phyloP scores from a whole-genome alignment of 225 moss, liverwort and hornwort species.

The Bryum argenteum region DNA sequence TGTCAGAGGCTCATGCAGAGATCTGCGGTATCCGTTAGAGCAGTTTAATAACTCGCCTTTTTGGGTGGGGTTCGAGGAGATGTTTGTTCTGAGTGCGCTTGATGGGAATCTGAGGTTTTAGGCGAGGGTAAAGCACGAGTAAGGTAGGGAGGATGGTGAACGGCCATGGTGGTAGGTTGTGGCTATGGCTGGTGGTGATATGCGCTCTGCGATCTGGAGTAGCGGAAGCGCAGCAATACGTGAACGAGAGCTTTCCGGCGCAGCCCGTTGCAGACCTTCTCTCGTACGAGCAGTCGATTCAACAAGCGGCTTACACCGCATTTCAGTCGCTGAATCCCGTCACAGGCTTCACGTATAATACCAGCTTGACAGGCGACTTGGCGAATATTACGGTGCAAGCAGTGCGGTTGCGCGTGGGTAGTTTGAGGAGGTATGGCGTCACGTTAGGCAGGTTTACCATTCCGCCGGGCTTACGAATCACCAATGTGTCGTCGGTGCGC shows the following conservation, averaged over 20 bases:
- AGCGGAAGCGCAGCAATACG: constrained; percentile 24
- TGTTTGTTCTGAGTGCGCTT: constrained; percentile 10
- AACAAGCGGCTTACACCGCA: constrained; percentile 49
- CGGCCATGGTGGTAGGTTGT: constrained; percentile 28
- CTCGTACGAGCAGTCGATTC: constrained; percentile 54
- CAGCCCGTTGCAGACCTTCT: constrained; percentile 10
- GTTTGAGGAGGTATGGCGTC: constrained; percentile 57
- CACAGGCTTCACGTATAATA: constrained; percentile 43
- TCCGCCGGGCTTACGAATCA: constrained; percentile 48
- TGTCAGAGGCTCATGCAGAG: constrained; percentile 20
- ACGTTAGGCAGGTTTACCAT: constrained; percentile 53
- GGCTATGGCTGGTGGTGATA: constrained; percentile 32
- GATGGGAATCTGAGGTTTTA: constrained; percentile 32
- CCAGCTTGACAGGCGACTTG: constrained; percentile 45
- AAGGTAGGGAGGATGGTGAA: constrained; percentile 28
- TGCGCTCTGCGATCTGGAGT: constrained; percentile 16
- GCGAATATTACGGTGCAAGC: constrained; percentile 53
- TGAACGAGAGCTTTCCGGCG: constrained; percentile 26
- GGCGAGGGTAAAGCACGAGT: constrained; percentile 3
- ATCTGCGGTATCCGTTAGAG: constrained; percentile 34
- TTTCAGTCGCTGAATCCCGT: constrained; percentile 27
- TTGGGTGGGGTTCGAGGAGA: constrained; percentile 17
- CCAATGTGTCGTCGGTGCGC: constrained; percentile 37
- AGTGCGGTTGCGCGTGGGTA: constrained; percentile 72
- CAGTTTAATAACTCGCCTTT: background rate